These are phyloP conservation scores for Pugionium dolabratum DNA, from an alignment of 345 rosid genomes.

Conservation along the genomic window DNA sequence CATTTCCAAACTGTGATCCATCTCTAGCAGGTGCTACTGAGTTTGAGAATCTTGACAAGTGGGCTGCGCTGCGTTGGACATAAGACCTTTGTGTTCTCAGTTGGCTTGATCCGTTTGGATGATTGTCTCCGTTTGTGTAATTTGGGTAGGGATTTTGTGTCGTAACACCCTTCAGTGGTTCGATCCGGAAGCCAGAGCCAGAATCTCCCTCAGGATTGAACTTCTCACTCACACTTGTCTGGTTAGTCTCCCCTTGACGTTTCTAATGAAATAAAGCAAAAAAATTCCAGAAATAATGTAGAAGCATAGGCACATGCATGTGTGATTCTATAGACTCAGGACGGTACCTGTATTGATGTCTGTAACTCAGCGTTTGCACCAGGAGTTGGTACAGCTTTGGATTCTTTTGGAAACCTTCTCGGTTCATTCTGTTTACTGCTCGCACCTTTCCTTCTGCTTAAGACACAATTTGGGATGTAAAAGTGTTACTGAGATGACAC, in stretches of 20 bases:
- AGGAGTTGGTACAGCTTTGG: conserved; percentile 59
- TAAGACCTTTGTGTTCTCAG: conserved; percentile 56
- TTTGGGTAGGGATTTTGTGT: conserved; percentile 39
- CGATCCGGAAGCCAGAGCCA: conserved; percentile 51
- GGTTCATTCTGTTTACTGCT: conserved; percentile 50
- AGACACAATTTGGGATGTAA: conserved; percentile 1
- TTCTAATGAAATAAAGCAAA: conserved; percentile 44
- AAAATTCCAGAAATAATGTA: conserved; percentile 23
- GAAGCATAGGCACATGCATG: conserved; percentile 11
- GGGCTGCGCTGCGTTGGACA: conserved; percentile 46
- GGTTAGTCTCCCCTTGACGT: conserved; percentile 45
- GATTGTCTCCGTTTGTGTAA: conserved; percentile 39
- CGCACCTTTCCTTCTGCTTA: conserved; percentile 46
- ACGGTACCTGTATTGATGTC: conserved; percentile 50
- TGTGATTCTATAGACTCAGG: background rate
- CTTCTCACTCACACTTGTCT: conserved; percentile 48
- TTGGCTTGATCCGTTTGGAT: conserved; percentile 34
- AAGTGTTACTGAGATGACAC: conserved; percentile 2
- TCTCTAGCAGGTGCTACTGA: conserved; percentile 70
- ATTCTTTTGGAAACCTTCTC: conserved; percentile 43
- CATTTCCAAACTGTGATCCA: conserved; percentile 53
- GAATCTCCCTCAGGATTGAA: conserved; percentile 51
- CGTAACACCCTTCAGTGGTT: conserved; percentile 41
- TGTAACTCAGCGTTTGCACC: conserved; percentile 56
- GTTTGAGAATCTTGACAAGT: conserved; percentile 74